Evolutionary conservation across 176 grass and related monocot genomes (phyloP), one percentile per base, ranked within the genome.

Genomic region (Hordeum marinum): DNA sequence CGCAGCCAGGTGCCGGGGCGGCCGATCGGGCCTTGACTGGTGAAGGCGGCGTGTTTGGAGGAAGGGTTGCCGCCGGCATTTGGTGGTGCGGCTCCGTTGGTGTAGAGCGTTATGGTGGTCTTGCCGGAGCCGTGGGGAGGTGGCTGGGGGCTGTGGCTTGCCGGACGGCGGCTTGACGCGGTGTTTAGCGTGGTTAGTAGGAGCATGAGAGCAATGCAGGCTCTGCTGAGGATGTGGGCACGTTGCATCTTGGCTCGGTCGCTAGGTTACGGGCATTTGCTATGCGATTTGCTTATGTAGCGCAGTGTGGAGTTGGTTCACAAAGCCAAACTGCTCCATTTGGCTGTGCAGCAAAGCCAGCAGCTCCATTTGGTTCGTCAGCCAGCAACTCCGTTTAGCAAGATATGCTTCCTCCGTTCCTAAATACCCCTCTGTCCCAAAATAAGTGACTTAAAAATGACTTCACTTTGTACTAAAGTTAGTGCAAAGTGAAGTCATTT

Each of bases 101-200:
- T 89, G 81, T 88, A 85, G 76, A 89, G 85, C 7, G 88, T 94
- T 25, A 98, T 90, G 13, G 70, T 86, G 89, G 61, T 29, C 29
- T 29, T 1, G 29, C 78, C 81, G 63, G 71, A 63, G 54, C 17
- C 15, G 20, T 58, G 6, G 69, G 78, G 9, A 24, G 43, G 17
- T 23, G 68, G 17, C 32, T 35, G 24, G 0, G 83, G 46, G 15
- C n/a, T 62, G 48, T 64, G 85, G 14, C n/a, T 54, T 79, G 82
- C 63, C 60, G 58, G 80, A 37, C 80, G 74, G 40, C 70, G 58
- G 77, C 68, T 64, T 13, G 81, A 35, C 8, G 66, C 89, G 41
- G 42, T 39, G 84, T 41, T 63, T 11, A 46, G 68, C 23, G 68
- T 85, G 57, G 66, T 27, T 54, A 92, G 55, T 1, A 90, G 62